These are phyloP conservation scores for Pisolithus orientalis DNA, from an alignment of 768 basidiomycete species.

Conservation along the genomic window DNA sequence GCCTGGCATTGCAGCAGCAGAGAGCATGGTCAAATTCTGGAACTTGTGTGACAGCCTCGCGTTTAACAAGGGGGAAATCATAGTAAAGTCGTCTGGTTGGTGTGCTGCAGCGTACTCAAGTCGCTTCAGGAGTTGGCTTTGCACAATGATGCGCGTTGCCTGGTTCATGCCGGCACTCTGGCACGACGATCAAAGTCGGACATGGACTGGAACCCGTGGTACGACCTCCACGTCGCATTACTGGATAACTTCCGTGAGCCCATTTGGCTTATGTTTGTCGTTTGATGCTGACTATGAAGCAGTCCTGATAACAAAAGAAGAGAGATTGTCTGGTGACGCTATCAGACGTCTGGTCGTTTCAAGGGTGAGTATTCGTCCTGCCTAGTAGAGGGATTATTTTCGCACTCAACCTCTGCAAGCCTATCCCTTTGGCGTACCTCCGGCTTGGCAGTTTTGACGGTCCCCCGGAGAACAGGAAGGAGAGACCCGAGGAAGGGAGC, in stretches of 20 bases:
- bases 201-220: slow-evolving; percentile 65
- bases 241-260: slow-evolving; percentile 72
- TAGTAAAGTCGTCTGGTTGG: slow-evolving; percentile 36
- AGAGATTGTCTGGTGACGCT: slow-evolving; percentile 42
- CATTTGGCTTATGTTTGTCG: not conserved
- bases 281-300: slow-evolving; percentile 4
- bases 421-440: slow-evolving; percentile 75
- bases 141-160: slow-evolving; percentile 65
- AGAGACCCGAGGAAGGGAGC: slow-evolving; percentile 51
- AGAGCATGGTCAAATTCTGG: slow-evolving; percentile 86
- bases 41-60: slow-evolving; percentile 68
- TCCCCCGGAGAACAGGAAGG: slow-evolving; percentile 57
- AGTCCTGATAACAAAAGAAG: slow-evolving; percentile 66
- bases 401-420: slow-evolving; percentile 37
- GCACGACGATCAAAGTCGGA: slow-evolving; percentile 58
- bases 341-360: slow-evolving; percentile 53
- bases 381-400: slow-evolving; percentile 1
- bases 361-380: slow-evolving; percentile 41
- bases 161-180: slow-evolving; percentile 63
- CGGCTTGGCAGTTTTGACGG: slow-evolving; percentile 59
- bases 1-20: slow-evolving; percentile 87
- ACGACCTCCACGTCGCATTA: slow-evolving; percentile 56
- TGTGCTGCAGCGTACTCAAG: slow-evolving; percentile 3
- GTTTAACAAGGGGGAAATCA: slow-evolving; percentile 75
- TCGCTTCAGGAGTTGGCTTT: slow-evolving; percentile 64